Base-by-base conservation (phyloP, 768 basidiomycete genomes). In the Lepiota venenata region DNA sequence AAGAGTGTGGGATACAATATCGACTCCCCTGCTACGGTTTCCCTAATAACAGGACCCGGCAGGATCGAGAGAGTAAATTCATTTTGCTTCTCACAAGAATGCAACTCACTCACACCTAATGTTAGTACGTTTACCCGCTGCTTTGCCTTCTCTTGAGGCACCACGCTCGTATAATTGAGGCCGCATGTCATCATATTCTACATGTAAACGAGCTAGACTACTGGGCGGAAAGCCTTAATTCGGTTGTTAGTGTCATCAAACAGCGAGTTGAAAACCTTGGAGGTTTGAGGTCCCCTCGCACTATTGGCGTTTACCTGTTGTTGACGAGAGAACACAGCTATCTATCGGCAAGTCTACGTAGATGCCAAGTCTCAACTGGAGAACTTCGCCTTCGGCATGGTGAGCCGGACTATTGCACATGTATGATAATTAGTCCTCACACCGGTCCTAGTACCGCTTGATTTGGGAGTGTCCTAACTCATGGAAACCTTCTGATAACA, bases 311-410 rank as follows among this genome's bases (percentile, higher is more conserved):
- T 15, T 4, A 3, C 11, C 37, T 42, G 16, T 5, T 16, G 29
- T 21, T 52, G 39, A 56, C 37, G 4, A 4, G 20, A 5, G n/a
- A 20, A 41, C 20, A 2, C 21, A 70, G 71, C 71, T 11, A 61
- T 72, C 2, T 72, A 71, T 60, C 71, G 69, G 41, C 70, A 74
- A 51, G 70, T 66, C 0, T 63, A 71, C 27, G 58, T 67, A 2
- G 70, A 74, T 49, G 65, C 70, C 2, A 62, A 67, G 52, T 57
- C 64, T 16, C 63, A 64, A 10, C 61, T 74, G 8, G 67, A 67
- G 8, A 74, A 72, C 40, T 69, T 71, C 39, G 71, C 72, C 2
- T 74, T 74, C 54, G 72, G 72, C 10, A 63, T 74, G 42, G 72
- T 72, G 40, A 45, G 68, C 56, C 27, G 20, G 27, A 20, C 14